Evolutionary conservation across 2,329 filamentous ascomycete species (phyloP).

Genomic region (Venturia pyrina): DNA sequence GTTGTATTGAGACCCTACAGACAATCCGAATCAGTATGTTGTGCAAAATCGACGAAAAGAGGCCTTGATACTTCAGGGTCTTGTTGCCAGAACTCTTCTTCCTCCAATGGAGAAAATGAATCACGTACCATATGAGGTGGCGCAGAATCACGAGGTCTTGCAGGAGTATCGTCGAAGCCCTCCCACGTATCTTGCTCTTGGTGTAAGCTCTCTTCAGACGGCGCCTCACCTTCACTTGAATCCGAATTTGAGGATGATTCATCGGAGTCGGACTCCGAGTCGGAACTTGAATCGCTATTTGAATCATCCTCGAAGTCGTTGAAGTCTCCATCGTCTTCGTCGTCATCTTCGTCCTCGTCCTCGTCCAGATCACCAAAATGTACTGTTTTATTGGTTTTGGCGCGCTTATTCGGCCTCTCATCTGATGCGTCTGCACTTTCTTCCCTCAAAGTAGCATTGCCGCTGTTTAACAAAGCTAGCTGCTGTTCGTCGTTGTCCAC

Average conservation of each 20-base stretch:
- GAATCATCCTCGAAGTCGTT: not conserved
- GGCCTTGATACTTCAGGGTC: conserved; percentile 16
- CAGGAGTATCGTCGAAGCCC: not conserved
- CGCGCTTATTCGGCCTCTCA: not conserved
- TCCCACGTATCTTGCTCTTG: not conserved
- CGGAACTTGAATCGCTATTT: not conserved
- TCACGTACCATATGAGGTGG: not conserved
- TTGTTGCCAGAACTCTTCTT: not conserved
- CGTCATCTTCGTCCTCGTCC: conserved; percentile 6
- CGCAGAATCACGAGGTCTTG: not conserved
- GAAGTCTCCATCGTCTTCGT: conserved; percentile 2
- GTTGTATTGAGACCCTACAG: conserved; percentile 40
- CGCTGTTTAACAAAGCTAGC: conserved; percentile 5
- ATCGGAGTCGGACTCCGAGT: conserved; percentile 4
- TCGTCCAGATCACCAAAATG: conserved; percentile 4
- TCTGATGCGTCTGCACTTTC: not conserved
- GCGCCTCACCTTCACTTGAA: not conserved
- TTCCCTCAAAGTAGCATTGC: conserved; percentile 5
- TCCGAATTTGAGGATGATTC: not conserved
- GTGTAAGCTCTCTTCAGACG: conserved; percentile 1
- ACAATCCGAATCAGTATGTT: conserved; percentile 14
- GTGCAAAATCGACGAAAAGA: conserved; percentile 23
- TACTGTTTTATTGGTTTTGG: not conserved
- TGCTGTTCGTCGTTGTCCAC: conserved; percentile 9
- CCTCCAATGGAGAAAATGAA: not conserved